phyloP scores from a whole-genome alignment of 2,329 filamentous ascomycete genomes.

The Aureobasidium vineae region DNA sequence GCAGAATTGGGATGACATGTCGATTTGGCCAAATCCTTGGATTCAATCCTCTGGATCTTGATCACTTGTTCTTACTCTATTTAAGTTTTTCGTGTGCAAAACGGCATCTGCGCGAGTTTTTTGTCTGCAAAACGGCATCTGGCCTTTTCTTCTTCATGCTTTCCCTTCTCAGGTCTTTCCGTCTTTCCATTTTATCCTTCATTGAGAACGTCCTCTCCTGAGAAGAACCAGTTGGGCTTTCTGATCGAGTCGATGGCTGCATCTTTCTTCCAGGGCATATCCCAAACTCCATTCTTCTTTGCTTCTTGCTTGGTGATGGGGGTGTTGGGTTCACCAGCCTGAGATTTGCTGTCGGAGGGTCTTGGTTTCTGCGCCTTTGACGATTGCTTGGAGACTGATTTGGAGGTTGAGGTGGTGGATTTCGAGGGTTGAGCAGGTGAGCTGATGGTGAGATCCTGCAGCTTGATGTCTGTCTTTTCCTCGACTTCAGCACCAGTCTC shows the following conservation, averaged over 20 bases:
- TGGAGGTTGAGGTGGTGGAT: too few relatives aligned
- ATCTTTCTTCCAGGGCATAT: neutral
- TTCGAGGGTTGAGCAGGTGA: too few relatives aligned
- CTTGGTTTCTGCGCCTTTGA: neutral
- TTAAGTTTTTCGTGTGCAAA: neutral
- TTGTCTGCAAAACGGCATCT: neutral
- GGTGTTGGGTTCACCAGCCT: too few relatives aligned
- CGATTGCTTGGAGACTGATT: too few relatives aligned
- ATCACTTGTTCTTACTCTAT: too few relatives aligned
- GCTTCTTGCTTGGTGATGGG: neutral
- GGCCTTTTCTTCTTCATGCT: neutral
- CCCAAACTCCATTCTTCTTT: neutral
- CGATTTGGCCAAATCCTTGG: too few relatives aligned
- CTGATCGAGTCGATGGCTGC: neutral
- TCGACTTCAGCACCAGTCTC: neutral
- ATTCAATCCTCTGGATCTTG: too few relatives aligned
- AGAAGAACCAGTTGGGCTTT: slow-evolving; percentile 5
- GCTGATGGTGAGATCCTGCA: neutral
- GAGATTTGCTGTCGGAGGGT: too few relatives aligned
- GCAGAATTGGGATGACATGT: too few relatives aligned
- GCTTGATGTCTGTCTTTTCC: neutral
- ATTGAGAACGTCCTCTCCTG: slow-evolving; percentile 5
- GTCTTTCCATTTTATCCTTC: neutral
- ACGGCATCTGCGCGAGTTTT: neutral
- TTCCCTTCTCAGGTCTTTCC: neutral